Evolutionary conservation across 768 basidiomycete genomes (phyloP).

Genomic region (Mycena alexandri): DNA sequence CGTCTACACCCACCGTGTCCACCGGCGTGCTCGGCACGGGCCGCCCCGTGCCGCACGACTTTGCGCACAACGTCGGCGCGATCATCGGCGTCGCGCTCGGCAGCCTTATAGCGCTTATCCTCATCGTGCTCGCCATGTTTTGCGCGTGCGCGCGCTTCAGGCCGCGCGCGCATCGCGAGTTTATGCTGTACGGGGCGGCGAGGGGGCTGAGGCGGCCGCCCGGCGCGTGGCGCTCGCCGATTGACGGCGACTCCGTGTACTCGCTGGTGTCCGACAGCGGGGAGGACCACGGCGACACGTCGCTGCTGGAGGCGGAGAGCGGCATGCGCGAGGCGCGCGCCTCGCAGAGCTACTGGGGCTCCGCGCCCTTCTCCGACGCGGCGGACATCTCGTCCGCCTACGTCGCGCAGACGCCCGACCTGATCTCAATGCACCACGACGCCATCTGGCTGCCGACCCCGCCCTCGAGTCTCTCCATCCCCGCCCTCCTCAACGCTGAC

Average conservation of each 20-base stretch:
- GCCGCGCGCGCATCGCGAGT: conserved; percentile 6
- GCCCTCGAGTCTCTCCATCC: conserved; percentile 8
- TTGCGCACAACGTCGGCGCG: conserved; percentile 20
- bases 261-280: not conserved
- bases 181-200: conserved; percentile 5
- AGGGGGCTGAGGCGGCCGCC: not conserved
- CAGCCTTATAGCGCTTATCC: not conserved
- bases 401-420: conserved; percentile 1
- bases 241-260: conserved; percentile 3
- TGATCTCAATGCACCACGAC: conserved; percentile 5
- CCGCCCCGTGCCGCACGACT: not conserved
- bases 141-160: conserved; percentile 1
- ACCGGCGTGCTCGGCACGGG: conserved; percentile 21
- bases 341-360: not conserved
- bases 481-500: not conserved
- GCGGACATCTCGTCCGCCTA: not conserved
- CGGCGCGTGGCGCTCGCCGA: conserved; percentile 14
- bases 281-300: conserved; percentile 1
- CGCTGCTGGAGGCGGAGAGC: conserved; percentile 9
- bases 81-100: conserved; percentile 15
- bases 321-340: conserved; percentile 10
- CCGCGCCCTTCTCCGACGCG: not conserved
- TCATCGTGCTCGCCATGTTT: conserved; percentile 4
- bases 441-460: conserved; percentile 1
- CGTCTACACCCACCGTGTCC: conserved; percentile 10